Conservation (phyloP, 1,284 basidiomycete genomes). For the Cutaneotrichosporon dermatis region DNA sequence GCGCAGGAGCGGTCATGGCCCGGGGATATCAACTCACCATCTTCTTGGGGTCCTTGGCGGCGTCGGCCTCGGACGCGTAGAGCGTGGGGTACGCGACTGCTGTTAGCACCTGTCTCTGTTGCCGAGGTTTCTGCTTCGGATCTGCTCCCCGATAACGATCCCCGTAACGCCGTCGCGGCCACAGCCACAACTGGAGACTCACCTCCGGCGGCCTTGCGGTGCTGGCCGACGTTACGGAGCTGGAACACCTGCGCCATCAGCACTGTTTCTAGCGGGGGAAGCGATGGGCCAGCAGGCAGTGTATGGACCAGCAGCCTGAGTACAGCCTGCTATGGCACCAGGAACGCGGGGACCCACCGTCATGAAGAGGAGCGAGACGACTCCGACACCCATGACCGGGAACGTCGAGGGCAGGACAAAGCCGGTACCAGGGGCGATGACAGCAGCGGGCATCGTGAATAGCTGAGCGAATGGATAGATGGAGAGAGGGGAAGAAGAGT, state of each 20-base stretch:
- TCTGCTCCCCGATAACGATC: too few relatives aligned
- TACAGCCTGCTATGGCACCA: too few relatives aligned
- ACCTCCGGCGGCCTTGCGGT: conserved; percentile 29
- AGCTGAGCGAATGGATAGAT: too few relatives aligned
- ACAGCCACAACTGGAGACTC: not conserved
- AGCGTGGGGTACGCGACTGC: conserved; percentile 37
- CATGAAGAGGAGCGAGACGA: conserved; percentile 25
- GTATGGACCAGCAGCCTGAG: too few relatives aligned
- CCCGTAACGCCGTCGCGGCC: too few relatives aligned
- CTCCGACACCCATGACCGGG: conserved; percentile 40
- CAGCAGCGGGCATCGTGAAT: not conserved
- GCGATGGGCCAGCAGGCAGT: too few relatives aligned
- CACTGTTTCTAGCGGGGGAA: too few relatives aligned
- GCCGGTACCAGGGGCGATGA: not conserved
- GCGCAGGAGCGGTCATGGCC: too few relatives aligned
- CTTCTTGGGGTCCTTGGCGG: conserved; percentile 40
- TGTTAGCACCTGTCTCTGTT: not conserved
- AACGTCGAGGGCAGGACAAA: conserved; percentile 27
- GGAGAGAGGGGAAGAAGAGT: too few relatives aligned
- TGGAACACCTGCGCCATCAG: conserved; percentile 30
- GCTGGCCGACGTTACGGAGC: conserved; percentile 18
- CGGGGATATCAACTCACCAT: conserved; percentile 17
- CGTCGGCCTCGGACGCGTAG: conserved; percentile 39
- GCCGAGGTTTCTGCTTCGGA: not conserved
- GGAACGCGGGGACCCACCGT: conserved; percentile 23